Percentiles rank a stretch among this genome's conserved stretches.
Evolutionary conservation across 805 yeast genomes (phyloP).

Genomic region (Saccharomycopsis guyanensis): DNA sequence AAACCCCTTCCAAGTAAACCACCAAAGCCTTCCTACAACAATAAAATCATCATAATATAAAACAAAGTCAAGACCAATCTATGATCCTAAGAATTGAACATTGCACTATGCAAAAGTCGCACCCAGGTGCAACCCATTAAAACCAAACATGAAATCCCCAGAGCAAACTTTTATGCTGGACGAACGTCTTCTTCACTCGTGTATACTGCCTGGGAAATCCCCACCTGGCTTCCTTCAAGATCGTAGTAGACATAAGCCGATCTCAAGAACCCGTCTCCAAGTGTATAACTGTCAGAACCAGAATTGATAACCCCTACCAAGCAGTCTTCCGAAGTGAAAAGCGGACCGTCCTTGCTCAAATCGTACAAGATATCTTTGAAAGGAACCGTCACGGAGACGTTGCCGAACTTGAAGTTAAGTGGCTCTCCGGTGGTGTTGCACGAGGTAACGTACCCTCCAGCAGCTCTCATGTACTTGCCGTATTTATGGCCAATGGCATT

Average conservation of each 20-base stretch:
- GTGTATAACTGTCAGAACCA: conserved; percentile 26
- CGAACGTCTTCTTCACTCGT: too few relatives aligned
- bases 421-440: conserved; percentile 17
- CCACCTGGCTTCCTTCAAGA: conserved; percentile 46
- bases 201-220: conserved; percentile 41
- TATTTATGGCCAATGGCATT: conserved; percentile 23
- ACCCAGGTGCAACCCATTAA: too few relatives aligned
- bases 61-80: too few relatives aligned
- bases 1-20: too few relatives aligned
- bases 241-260: conserved; percentile 63
- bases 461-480: conserved; percentile 13
- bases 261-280: conserved; percentile 63
- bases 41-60: too few relatives aligned
- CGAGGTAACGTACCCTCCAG: conserved; percentile 16
- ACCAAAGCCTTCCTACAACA: too few relatives aligned
- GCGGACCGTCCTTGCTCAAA: conserved; percentile 13
- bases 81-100: too few relatives aligned
- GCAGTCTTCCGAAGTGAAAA: conserved; percentile 12
- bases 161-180: too few relatives aligned
- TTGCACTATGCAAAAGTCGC: too few relatives aligned
- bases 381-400: conserved; percentile 11
- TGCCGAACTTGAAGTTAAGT: conserved; percentile 13
- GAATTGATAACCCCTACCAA: conserved; percentile 16
- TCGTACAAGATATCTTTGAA: conserved; percentile 18
- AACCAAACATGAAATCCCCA: too few relatives aligned